phyloP scores from a whole-genome alignment of 805 yeast species.

The Teunomyces gatunensis region DNA sequence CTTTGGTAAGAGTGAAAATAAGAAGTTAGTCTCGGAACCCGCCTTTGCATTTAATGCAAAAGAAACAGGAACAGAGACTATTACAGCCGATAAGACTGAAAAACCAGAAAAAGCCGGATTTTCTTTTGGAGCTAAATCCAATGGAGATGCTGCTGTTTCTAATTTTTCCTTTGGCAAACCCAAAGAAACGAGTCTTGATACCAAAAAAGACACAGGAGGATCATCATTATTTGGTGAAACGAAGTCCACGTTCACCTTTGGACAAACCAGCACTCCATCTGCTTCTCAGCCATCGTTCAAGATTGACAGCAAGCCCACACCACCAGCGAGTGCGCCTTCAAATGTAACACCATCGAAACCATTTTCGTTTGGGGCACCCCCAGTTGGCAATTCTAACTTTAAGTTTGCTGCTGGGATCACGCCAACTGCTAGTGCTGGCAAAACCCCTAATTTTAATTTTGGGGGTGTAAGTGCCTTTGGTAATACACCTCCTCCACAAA shows the following conservation, averaged over 20 bases:
- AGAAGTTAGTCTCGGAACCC: neutral
- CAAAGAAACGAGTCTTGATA: neutral
- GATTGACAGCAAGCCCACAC: neutral
- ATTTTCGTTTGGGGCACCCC: neutral
- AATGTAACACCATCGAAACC: neutral
- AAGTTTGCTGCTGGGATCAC: slow-evolving; percentile 10
- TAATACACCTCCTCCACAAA: slow-evolving; percentile 2
- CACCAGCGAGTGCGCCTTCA: neutral
- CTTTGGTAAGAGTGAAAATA: slow-evolving; percentile 7
- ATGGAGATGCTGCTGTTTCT: slow-evolving; percentile 2
- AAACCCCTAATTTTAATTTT: slow-evolving; percentile 9
- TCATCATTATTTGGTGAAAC: neutral
- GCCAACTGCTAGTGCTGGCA: neutral
- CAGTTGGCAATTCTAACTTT: slow-evolving; percentile 5
- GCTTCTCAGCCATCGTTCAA: neutral
- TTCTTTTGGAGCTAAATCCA: neutral
- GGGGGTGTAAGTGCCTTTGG: slow-evolving; percentile 6
- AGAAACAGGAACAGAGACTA: neutral
- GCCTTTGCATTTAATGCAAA: neutral
- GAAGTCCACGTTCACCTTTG: neutral
- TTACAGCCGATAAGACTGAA: neutral
- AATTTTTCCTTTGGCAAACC: slow-evolving; percentile 10
- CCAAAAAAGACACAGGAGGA: neutral
- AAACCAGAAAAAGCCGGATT: neutral
- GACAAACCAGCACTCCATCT: neutral